Evolutionary conservation across 345 rosid species (phyloP), one percentile per base, ranked within the genome.

Genomic region (Rhodamnia rubescens): DNA sequence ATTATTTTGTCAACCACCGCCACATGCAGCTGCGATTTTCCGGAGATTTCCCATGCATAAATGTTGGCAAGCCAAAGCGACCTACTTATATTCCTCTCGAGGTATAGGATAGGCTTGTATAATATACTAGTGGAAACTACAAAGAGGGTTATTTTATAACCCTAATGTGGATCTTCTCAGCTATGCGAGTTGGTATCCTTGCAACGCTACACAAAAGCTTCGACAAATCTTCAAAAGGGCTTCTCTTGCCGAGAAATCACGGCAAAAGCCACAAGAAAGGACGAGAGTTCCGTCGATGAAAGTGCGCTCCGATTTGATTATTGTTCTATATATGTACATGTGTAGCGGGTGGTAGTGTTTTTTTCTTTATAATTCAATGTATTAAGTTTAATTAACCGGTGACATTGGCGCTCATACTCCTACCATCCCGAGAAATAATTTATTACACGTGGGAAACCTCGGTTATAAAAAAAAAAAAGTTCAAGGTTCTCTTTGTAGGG

Each of bases 1-100:
- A 92, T 26, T 90, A 92, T 83, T 92, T 92, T 89, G 92, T 89
- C 21, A 88, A 86, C 55, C 84, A 89, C 69, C 89, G 91, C 80
- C 53, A 82, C 1, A 92, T 92, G 2, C 78, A 88, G 2, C 32
- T 91, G 55, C 83, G 85, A 6, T 90, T 88, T 87, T 92, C 92
- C 56, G 92, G 83, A n/a, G 90, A 89, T 64, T 84, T 92, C 27
- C 98, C 96, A 0, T 95, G 98, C 86, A 88, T 95, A 82, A 94
- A 95, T 87, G 94, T 95, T 82, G 96, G 98, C 85, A 95, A 94
- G 85, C 94, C 98, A 36, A 95, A 94, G 85, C 89, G 94, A 15
- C 94, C 96, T 15, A 91, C 94, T 53, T 94, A 87, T 83, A 86
- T 94, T 84, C 98, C 87, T 4, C 57, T 85, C 32, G 90, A 85